Percentiles rank a stretch among this genome's conserved stretches.
Evolutionary conservation across 1,284 basidiomycete genomes (phyloP).

Genomic region (Mycosarcoma mackinlayi): DNA sequence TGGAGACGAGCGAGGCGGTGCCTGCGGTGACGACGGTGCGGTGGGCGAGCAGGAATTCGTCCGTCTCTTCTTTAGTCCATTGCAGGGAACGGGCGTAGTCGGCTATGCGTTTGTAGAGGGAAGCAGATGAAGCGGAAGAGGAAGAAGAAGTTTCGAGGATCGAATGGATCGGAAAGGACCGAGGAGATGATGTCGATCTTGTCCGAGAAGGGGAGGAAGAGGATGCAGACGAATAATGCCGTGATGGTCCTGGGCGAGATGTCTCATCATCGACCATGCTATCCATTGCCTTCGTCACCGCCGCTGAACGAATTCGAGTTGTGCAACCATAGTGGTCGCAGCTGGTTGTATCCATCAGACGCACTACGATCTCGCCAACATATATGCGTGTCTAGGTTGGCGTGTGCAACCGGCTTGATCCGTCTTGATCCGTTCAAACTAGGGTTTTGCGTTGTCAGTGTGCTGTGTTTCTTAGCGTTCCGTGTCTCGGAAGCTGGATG

Average conservation of each 20-base stretch:
- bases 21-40: slow-evolving; percentile 65
- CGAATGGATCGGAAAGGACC: slow-evolving; percentile 15
- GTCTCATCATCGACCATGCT: background rate
- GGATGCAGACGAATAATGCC: slow-evolving; percentile 2
- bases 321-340: slow-evolving; percentile 46
- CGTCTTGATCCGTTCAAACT: too few species aligned
- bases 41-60: slow-evolving; percentile 51
- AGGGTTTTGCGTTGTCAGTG: too few species aligned
- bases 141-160: background rate
- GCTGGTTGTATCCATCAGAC: slow-evolving; percentile 16
- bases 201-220: background rate
- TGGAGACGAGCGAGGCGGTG: slow-evolving; percentile 65
- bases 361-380: background rate
- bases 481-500: too few species aligned
- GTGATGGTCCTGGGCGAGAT: slow-evolving; percentile 33
- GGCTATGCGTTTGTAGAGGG: slow-evolving; percentile 20
- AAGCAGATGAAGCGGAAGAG: slow-evolving; percentile 1
- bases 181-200: background rate
- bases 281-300: background rate
- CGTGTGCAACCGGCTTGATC: too few species aligned
- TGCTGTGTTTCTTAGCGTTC: too few species aligned
- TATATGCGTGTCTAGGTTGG: background rate
- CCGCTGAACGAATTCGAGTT: too few species aligned
- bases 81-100: slow-evolving; percentile 22
- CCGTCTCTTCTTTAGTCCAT: slow-evolving; percentile 46